Base-by-base conservation (phyloP, 1,139 yeast genomes). In the Kazachstania sp. region DNA sequence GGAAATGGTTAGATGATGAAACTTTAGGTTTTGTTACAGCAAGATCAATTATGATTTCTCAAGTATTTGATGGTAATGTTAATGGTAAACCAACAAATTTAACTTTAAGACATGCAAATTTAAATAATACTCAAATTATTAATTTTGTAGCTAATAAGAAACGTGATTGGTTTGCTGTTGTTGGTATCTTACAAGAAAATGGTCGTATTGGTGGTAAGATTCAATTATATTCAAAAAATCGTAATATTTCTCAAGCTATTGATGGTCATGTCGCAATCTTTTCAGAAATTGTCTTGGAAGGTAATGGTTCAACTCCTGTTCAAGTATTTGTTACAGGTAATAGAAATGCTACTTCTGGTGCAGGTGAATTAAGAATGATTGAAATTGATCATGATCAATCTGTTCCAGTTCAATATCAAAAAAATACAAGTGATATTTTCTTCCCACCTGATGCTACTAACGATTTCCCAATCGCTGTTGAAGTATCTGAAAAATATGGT, bases 181-280 rank as follows among this genome's bases (percentile, higher is more conserved):
- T 86, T 52, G 98, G 98, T 59, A 90, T 94, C 64, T 83, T 95
- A 41, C 97, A 88, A 69, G 96, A 87, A 65, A 85, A 86, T 58
- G 95, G 95, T 53, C 81, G 95, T 61, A 86, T 94, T 59, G 97
- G 90, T 34, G 99, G 99, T 63, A 95, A 87, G 69, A 85, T 92
- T 65, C 99, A 94, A 72, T 78, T 94, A 54, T 94, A 74, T 70
- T 85, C 95, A 51, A 84, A 82, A 65, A 80, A 83, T 49, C 82
- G 97, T 68, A 84, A 86, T 63, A 87, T 90, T 44, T 88, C 97
- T 16, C 99, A 94, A 71, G 94, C 95, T 29, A 87, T 94, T 60
- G 97, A 94, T 65, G 98, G 98, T 57, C 98, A 94, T 67, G 97
- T 95, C 48, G 92, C 95, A 50, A 81, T 82, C 45, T 94, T 94